Base-by-base conservation (phyloP, 371 early-diverging fungal genomes). In the Mucor racemosus region DNA sequence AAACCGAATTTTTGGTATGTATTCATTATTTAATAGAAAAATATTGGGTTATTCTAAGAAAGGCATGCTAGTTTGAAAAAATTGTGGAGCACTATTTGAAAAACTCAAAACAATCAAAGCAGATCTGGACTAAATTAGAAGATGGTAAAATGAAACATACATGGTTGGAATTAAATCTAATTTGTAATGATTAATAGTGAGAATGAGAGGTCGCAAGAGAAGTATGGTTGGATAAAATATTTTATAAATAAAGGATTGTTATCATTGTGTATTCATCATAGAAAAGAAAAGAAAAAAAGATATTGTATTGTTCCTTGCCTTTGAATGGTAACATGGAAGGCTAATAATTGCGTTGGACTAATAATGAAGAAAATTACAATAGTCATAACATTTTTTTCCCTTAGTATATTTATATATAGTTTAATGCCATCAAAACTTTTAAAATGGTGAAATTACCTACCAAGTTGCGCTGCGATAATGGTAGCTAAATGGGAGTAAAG, bases 121-220 rank as follows among this genome's bases (percentile, higher is more conserved):
- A 73, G 19, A 84, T 94, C 26, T 57, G 93, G 63, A 78, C 75
- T 57, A 92, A 93, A 65, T 68, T 97, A 56, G 94, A 95, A 65
- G 95, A 96, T 68, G 98, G 95, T 93, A 84, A 80, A 55, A 14
- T 54, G 21, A 5, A 8, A 33, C 19, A 31, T n/a, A 5, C 42
- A 17, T 6, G 53, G 34, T 6, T 62, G 10, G n/a, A 33, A 62
- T 46, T 33, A 64, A 39, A 35, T 36, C 14, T 44, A 48, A 34
- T 48, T 19, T 17, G 17, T 35, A 35, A 21, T 21, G n/a, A 10
- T 17, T 11, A 0, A 40, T 73, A 94, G 96, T 96, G 65, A 87
- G 97, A 57, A 74, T 91, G 71, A 86, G 97, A 68, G 97, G 98
- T 14, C 87, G 97, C 48, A 98, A 97, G 79, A 87, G 97, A 53